Conservation (phyloP, 2,329 filamentous ascomycete species). For the Ophiostoma novo-ulmi region DNA sequence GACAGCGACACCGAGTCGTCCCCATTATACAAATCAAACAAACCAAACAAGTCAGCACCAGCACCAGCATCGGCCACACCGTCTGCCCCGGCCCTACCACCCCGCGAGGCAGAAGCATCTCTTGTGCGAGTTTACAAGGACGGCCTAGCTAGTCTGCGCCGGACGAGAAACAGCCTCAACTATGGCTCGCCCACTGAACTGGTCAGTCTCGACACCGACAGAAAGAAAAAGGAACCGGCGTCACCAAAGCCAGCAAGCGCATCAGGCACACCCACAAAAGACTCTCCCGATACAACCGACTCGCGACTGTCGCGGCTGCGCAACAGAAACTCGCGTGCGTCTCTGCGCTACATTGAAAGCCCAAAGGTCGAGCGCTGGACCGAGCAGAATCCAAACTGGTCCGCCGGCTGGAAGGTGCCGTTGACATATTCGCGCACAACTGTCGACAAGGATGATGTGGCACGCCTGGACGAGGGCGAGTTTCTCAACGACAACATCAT, state of each 20-base stretch:
- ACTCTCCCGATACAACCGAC: not conserved
- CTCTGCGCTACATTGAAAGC: not conserved
- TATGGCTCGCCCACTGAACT: not conserved
- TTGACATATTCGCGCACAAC: constrained; percentile 62
- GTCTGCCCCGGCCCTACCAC: not conserved
- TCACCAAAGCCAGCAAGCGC: not conserved
- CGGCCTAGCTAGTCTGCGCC: not conserved
- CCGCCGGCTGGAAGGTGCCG: constrained; percentile 49
- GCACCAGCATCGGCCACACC: not conserved
- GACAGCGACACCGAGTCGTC: not conserved
- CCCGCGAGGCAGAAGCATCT: not conserved
- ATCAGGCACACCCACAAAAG: not conserved
- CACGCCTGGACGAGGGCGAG: constrained; percentile 73
- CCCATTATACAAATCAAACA: not conserved
- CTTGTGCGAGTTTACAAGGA: not conserved
- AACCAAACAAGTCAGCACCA: not conserved
- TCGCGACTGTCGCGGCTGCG: constrained; percentile 18
- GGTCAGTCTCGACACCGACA: not conserved
- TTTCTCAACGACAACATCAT: constrained; percentile 92
- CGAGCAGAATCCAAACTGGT: constrained; percentile 47
- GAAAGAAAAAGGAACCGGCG: not conserved
- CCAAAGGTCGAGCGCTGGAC: constrained; percentile 43
- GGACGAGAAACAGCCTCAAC: not conserved
- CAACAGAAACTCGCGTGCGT: not conserved
- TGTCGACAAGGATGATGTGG: constrained; percentile 67